Evolutionary conservation across 2,329 filamentous ascomycete species (phyloP).

Genomic region (Allantophomopsis cytisporea): DNA sequence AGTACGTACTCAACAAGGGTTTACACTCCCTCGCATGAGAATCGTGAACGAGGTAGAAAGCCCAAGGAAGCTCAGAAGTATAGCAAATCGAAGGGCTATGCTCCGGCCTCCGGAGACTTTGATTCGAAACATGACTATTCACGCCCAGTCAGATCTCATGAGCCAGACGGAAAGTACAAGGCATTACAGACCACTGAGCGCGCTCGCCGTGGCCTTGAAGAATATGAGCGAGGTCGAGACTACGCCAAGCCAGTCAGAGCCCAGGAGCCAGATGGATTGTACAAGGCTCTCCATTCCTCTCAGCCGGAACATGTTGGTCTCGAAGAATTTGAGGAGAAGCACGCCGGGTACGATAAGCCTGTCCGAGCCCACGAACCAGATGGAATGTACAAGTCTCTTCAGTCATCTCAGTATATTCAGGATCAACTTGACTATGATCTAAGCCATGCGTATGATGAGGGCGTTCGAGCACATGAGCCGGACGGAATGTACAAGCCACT

Average conservation of each 20-base stretch:
- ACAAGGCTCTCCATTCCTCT: too few relatives aligned
- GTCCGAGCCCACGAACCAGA: slow-evolving; percentile 22
- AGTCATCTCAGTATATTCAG: slow-evolving; percentile 22
- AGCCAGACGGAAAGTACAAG: slow-evolving; percentile 21
- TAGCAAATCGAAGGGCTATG: neutral
- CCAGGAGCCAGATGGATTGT: slow-evolving; percentile 11
- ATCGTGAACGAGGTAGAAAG: slow-evolving; percentile 16
- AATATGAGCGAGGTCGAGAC: slow-evolving; percentile 15
- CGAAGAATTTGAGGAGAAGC: too few relatives aligned
- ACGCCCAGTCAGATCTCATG: slow-evolving; percentile 16
- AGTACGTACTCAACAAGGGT: too few relatives aligned
- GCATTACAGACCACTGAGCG: slow-evolving; percentile 8
- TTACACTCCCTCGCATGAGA: slow-evolving; percentile 6
- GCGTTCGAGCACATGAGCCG: slow-evolving; percentile 17
- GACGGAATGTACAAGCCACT: slow-evolving; percentile 16
- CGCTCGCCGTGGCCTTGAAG: slow-evolving; percentile 18
- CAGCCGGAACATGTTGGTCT: too few relatives aligned
- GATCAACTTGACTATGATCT: slow-evolving; percentile 4
- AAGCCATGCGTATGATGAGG: slow-evolving; percentile 14
- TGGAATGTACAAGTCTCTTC: slow-evolving; percentile 16
- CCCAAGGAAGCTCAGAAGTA: neutral
- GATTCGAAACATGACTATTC: slow-evolving; percentile 10
- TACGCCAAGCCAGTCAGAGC: slow-evolving; percentile 10
- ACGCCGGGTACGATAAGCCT: slow-evolving; percentile 10
- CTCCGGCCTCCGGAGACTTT: neutral